Evolutionary conservation across 202 grass and related monocot genomes (phyloP).

Genomic region (Schoenoplectus triqueter): DNA sequence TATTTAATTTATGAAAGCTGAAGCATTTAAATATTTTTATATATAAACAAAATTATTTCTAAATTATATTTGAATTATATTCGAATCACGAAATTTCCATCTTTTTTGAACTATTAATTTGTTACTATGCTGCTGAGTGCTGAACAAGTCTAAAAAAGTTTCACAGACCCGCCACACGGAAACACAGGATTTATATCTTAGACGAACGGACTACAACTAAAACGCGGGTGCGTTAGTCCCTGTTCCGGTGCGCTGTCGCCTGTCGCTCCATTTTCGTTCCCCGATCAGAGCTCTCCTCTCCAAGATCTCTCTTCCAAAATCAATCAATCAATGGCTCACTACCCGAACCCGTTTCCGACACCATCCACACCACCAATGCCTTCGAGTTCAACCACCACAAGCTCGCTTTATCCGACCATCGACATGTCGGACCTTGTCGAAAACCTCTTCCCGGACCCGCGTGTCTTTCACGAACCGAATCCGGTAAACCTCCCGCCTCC

Average conservation of each 20-base stretch:
- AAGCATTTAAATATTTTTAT: too few species aligned
- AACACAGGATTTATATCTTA: background rate
- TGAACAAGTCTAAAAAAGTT: too few species aligned
- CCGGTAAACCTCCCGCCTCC: constrained; percentile 23
- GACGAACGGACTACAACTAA: constrained; percentile 17
- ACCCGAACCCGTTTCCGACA: constrained; percentile 31
- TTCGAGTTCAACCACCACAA: background rate
- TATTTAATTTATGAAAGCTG: too few species aligned
- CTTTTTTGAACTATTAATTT: too few species aligned
- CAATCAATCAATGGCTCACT: constrained; percentile 12
- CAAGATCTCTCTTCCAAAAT: background rate
- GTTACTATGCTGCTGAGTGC: too few species aligned
- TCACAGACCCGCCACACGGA: background rate
- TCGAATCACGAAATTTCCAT: too few species aligned
- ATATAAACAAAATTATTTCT: too few species aligned
- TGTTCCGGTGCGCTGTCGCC: constrained; percentile 16
- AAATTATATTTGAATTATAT: too few species aligned
- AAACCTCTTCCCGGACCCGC: constrained; percentile 48
- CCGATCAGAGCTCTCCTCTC: background rate
- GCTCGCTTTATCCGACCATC: constrained; percentile 59
- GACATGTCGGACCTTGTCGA: constrained; percentile 60
- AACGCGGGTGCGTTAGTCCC: constrained; percentile 24
- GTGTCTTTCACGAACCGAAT: background rate
- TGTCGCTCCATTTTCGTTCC: constrained; percentile 34
- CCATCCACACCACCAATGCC: constrained; percentile 56